These are phyloP conservation scores for Aspergillus calidoustus DNA, from an alignment of 2,329 filamentous ascomycete genomes.

Conservation along the genomic window DNA sequence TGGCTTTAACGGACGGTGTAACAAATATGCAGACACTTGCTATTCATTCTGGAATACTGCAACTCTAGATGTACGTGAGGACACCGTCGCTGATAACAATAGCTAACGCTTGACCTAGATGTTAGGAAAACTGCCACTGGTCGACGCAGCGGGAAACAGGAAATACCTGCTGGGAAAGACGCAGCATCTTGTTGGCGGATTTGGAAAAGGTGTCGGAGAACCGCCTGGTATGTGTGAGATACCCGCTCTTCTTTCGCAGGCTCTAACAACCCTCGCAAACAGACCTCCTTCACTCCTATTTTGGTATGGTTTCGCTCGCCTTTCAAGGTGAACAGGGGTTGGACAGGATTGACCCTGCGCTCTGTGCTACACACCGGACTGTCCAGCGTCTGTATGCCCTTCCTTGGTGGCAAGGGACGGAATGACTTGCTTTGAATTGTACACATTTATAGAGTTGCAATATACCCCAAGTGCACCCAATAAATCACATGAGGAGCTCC, in stretches of 20 bases:
- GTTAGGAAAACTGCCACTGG: constrained; percentile 61
- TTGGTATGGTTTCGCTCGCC: constrained; percentile 80
- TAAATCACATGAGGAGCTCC: background rate
- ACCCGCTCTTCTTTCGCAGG: background rate
- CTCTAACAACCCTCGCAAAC: background rate
- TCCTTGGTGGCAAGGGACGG: constrained; percentile 41
- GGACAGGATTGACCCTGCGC: constrained; percentile 71
- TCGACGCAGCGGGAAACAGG: constrained; percentile 66
- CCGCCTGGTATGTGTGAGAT: constrained; percentile 62
- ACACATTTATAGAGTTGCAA: background rate
- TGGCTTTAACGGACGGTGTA: constrained; percentile 87
- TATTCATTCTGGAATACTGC: constrained; percentile 92
- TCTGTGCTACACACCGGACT: constrained; percentile 70
- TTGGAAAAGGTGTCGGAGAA: constrained; percentile 71
- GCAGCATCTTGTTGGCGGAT: constrained; percentile 83
- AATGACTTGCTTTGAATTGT: background rate
- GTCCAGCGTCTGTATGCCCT: constrained; percentile 46
- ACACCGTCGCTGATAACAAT: background rate
- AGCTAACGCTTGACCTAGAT: constrained; percentile 53
- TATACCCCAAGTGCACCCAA: constrained; percentile 3
- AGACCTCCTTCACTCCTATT: constrained; percentile 85
- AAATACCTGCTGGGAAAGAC: constrained; percentile 82
- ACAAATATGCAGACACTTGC: constrained; percentile 93
- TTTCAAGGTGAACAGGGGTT: constrained; percentile 72
- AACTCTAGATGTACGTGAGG: constrained; percentile 55